phyloP scores from a whole-genome alignment of 2,329 filamentous ascomycete genomes.

The Tolypocladium ophioglossoides region DNA sequence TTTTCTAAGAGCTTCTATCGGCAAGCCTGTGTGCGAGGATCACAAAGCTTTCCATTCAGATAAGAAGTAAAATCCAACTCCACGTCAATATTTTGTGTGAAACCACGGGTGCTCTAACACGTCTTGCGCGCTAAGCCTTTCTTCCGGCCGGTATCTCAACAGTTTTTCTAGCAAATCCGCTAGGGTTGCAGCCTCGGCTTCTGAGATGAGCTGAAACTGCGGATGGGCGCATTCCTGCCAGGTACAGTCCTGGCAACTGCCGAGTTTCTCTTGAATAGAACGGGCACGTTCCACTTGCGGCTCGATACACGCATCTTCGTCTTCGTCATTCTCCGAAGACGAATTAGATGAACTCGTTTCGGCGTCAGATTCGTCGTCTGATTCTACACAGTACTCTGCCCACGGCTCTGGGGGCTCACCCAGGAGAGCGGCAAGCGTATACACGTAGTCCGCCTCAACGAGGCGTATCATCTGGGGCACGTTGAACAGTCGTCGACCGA shows the following conservation, averaged over 20 bases:
- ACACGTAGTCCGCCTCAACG: neutral
- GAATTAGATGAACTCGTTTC: neutral
- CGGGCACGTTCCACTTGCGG: neutral
- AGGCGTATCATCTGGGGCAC: neutral
- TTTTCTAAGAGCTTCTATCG: too few relatives aligned
- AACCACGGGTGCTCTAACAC: constrained; percentile 9
- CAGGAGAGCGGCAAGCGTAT: neutral
- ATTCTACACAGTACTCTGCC: neutral
- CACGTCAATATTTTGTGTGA: neutral
- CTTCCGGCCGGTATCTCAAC: neutral
- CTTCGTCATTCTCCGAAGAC: neutral
- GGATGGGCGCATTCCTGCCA: neutral
- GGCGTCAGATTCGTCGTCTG: neutral
- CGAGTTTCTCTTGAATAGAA: neutral
- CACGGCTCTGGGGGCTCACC: neutral
- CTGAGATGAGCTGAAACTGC: neutral
- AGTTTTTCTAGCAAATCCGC: neutral
- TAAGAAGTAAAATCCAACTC: too few relatives aligned
- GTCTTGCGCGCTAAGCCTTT: neutral
- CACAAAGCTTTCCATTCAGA: too few relatives aligned
- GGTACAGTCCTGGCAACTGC: neutral
- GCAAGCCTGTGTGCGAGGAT: too few relatives aligned
- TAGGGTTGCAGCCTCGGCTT: neutral
- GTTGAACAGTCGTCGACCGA: neutral
- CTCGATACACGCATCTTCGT: neutral